Evolutionary conservation across 768 basidiomycete species (phyloP).

Genomic region (Amanita molliuscula): DNA sequence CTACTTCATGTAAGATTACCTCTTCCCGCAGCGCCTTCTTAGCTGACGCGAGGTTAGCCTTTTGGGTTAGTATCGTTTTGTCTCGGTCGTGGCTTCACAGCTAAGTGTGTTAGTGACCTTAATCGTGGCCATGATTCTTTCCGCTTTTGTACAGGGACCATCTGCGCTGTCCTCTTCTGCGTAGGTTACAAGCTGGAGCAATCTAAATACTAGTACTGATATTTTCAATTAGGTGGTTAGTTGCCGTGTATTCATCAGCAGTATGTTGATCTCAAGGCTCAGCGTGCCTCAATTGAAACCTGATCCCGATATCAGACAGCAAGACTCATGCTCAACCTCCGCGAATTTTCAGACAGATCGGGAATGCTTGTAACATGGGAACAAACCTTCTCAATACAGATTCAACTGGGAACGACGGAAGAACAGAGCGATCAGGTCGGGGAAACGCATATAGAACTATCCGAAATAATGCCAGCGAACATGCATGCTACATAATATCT

Average conservation of each 20-base stretch:
- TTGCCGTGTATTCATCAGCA: conserved; percentile 3
- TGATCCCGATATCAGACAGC: not conserved
- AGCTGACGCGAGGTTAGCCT: not conserved
- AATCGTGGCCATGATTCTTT: not conserved
- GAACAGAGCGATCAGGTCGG: not conserved
- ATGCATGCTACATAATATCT: no score
- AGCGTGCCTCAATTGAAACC: not conserved
- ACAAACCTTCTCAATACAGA: not conserved
- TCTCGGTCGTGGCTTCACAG: not conserved
- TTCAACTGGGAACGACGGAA: not conserved
- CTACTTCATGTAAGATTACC: not conserved
- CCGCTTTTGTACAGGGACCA: not conserved
- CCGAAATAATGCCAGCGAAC: no score
- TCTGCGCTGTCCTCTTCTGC: not conserved
- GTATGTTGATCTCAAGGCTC: not conserved
- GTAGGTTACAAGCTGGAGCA: not conserved
- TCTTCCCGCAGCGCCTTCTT: no score
- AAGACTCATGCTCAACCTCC: conserved; percentile 2
- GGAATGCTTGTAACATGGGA: not conserved
- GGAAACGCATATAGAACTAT: not conserved
- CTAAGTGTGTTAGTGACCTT: not conserved
- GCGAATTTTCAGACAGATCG: not conserved
- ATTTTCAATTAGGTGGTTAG: not conserved
- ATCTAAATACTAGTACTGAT: not conserved
- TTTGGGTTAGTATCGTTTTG: not conserved